These are phyloP conservation scores for Saccharomyces uvarum DNA, from an alignment of 1,139 yeast species.

Conservation along the genomic window DNA sequence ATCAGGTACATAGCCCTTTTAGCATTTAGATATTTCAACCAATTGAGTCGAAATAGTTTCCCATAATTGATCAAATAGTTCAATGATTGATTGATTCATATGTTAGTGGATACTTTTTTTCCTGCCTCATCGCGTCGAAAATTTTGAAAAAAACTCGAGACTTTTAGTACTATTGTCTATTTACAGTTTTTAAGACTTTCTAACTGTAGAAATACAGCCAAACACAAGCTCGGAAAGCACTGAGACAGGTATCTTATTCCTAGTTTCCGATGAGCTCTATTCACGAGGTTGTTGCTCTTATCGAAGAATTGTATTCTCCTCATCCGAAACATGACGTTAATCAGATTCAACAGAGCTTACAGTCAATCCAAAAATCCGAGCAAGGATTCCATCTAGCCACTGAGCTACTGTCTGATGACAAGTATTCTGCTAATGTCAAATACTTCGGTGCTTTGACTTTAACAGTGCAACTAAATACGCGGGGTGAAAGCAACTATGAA, in stretches of 20 bases:
- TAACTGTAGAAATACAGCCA: not conserved
- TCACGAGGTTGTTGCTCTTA: constrained; percentile 23
- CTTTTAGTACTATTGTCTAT: not conserved
- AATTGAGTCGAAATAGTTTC: not conserved
- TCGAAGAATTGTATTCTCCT: constrained; percentile 27
- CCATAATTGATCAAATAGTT: not conserved
- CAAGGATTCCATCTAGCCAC: constrained; percentile 47
- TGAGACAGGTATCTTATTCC: not conserved
- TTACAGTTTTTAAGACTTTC: not conserved
- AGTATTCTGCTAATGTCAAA: constrained; percentile 42
- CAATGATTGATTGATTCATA: not conserved
- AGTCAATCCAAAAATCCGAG: constrained; percentile 46
- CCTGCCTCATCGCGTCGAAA: not conserved
- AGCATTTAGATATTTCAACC: not conserved
- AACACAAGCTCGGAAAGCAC: not conserved
- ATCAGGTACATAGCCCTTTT: not conserved
- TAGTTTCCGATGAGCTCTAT: constrained; percentile 13
- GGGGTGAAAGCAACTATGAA: constrained; percentile 13
- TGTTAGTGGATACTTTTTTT: not conserved
- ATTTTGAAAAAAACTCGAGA: not conserved
- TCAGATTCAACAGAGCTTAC: constrained; percentile 45
- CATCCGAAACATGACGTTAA: constrained; percentile 36
- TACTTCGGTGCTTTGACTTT: constrained; percentile 71
- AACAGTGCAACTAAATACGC: constrained; percentile 45
- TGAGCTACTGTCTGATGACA: constrained; percentile 36